These are phyloP conservation scores for Neurospora sp. DNA, from an alignment of 495 filamentous ascomycete species.

Conservation along the genomic window DNA sequence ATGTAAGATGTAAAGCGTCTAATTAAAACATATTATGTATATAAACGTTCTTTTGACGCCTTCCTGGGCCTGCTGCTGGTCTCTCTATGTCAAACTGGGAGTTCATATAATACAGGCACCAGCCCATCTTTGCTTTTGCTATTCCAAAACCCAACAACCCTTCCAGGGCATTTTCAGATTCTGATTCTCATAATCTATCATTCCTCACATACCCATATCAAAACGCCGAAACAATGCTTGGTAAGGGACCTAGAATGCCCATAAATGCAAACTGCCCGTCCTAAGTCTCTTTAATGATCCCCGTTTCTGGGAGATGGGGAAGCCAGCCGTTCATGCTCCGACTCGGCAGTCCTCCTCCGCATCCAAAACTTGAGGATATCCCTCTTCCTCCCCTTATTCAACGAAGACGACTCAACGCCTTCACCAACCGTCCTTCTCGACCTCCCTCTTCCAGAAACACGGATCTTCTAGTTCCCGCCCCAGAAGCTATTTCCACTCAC, in stretches of 20 bases:
- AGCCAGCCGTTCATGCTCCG: not conserved
- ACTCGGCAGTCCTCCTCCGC: not conserved
- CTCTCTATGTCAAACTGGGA: not conserved
- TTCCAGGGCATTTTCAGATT: not conserved
- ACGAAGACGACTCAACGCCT: not conserved
- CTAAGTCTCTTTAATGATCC: not conserved
- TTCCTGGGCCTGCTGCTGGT: not conserved
- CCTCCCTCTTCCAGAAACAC: not conserved
- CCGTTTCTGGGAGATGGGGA: not conserved
- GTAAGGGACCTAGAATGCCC: not conserved
- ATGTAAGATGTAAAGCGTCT: not conserved
- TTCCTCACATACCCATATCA: not conserved
- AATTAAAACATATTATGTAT: not conserved
- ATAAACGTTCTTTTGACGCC: not conserved
- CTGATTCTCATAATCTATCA: not conserved
- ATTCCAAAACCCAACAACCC: not conserved
- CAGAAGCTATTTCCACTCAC: constrained; percentile 7
- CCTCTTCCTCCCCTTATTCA: not conserved
- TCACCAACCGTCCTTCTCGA: not conserved
- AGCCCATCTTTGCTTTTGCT: not conserved
- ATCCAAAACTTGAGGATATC: not conserved
- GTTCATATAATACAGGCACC: not conserved
- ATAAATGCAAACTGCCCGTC: not conserved
- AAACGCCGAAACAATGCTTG: constrained; percentile 1
- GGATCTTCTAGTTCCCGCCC: constrained; percentile 18